Evolutionary conservation across 2,329 filamentous ascomycete genomes (phyloP), one percentile per base, ranked within the genome.

Genomic region (Curvularia sp.): DNA sequence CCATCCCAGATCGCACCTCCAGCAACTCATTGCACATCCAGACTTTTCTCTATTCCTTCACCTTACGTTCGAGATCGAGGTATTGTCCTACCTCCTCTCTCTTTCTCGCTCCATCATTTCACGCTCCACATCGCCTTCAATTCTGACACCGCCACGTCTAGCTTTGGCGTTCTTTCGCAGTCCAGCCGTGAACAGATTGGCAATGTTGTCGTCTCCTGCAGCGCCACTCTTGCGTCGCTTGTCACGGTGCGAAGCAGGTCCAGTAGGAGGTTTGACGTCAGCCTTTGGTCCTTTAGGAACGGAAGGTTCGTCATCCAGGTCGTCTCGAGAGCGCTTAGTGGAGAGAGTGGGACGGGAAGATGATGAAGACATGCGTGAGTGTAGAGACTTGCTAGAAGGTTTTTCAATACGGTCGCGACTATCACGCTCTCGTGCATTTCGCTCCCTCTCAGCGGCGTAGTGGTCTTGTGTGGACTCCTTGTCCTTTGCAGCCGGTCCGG

Each of bases 361-460:
- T 13, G 49, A 55, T 0, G 65, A 57, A 0, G 65, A 66, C 22
- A 68, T 60, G 24, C 68, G 68, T 2, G 67, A 65, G 47, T 68
- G 63, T 7, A 70, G 24, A 22, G 63, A 56, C 30, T 69, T 66
- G 33, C 59, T 64, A 1, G 64, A 47, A 5, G 57, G 60, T 44
- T 69, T 66, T 31, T 71, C 66, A 13, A 66, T 66, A 24, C 72
- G 70, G 22, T 72, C 72, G 7, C 68, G 61, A 28, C 66, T 66
- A 15, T 73, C 69, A 18, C 73, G 67, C 52, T 74, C 73, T 1
- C 71, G 65, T 13, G 69, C 69, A n/a, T 76, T 74, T 20, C 63
- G 68, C 71, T 90, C 88, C 22, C 89, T 86, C 75, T 92, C 89
- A 0, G 88, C 80, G 1, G 89, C 88, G 74, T 91, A 88, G n/a